Evolutionary conservation across 2,329 filamentous ascomycete species (phyloP), one percentile per base, ranked within the genome.

Genomic region (Pseudocercospora eumusae): DNA sequence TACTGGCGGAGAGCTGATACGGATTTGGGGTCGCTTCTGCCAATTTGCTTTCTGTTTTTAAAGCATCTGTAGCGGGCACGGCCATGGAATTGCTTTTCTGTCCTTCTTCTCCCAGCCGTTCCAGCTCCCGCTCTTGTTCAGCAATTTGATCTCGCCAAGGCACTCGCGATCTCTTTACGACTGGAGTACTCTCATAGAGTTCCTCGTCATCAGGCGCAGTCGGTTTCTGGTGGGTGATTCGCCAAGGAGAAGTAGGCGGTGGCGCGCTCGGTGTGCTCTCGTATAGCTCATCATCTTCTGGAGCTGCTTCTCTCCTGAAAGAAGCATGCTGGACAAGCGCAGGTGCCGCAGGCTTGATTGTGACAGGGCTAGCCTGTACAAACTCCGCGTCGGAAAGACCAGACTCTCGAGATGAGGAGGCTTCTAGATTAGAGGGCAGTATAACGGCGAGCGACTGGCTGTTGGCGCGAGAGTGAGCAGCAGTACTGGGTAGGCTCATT

Each of bases 221-320:
- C 4, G 9, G 33, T 42, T 31, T 61, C 33, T 56, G 52, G 28
- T 42, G 44, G 21, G 21, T 13, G 10, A 7, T 7, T 27, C 23
- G 21, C 47, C 47, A 28, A 31, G 47, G 47, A 15, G 25, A 25
- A 7, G 2, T 25, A 7, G 4, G 11, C 7, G 47, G 28, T 4
- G 61, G n/a, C n/a, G 60, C 60, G 44, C 28, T 56, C n/a, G 64
- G 63, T 36, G 66, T 68, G 20, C 55, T 61, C 21, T 56, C 52
- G 27, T 62, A 59, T 15, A 62, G 40, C 23, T 65, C 63, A 8
- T 67, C 65, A 21, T 61, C 58, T 9, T 52, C 58, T 28, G 55
- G 42, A 2, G n/a, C n/a, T 28, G 52, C 18, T n/a, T 57, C 23
- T 25, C 42, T 49, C 18, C 56, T 33, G n/a, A 31, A 57, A 18